Conservation (phyloP, 2,329 filamentous ascomycete species). For the Ambrosiella xylebori region DNA sequence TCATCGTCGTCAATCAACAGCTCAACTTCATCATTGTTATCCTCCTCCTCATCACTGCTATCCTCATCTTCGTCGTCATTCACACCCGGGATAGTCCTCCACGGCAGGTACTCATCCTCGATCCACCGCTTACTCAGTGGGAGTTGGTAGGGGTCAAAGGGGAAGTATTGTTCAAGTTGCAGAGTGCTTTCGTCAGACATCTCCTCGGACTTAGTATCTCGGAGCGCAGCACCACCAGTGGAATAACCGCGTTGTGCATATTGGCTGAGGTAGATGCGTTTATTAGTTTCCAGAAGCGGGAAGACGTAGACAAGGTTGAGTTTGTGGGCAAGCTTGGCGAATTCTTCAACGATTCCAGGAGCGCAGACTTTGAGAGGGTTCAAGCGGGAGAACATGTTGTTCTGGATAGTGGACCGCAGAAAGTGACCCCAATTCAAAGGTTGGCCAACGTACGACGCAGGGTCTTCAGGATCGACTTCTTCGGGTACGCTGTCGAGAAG, state of each 20-base stretch:
- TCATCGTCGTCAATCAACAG: slow-evolving; percentile 32
- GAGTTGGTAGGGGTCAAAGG: slow-evolving; percentile 90
- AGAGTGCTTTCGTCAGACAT: slow-evolving; percentile 52
- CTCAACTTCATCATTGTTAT: slow-evolving; percentile 23
- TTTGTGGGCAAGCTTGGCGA: slow-evolving; percentile 72
- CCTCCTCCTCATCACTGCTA: slow-evolving; percentile 32
- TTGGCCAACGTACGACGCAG: slow-evolving; percentile 42
- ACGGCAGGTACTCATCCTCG: slow-evolving; percentile 65
- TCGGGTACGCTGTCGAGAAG: slow-evolving; percentile 49
- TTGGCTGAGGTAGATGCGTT: slow-evolving; percentile 64
- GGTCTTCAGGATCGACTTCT: slow-evolving; percentile 44
- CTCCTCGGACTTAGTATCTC: slow-evolving; percentile 11
- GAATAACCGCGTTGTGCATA: slow-evolving; percentile 40
- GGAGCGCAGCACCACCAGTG: slow-evolving; percentile 28
- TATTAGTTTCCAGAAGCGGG: slow-evolving; percentile 77
- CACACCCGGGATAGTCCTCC: slow-evolving; percentile 57
- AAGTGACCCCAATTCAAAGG: slow-evolving; percentile 64
- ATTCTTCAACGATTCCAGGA: slow-evolving; percentile 76
- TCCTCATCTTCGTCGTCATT: slow-evolving; percentile 40
- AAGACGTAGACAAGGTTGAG: slow-evolving; percentile 82
- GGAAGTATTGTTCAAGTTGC: slow-evolving; percentile 86
- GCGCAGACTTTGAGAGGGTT: slow-evolving; percentile 94
- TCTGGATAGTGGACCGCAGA: slow-evolving; percentile 55
- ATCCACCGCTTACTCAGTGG: slow-evolving; percentile 80
- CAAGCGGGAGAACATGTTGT: slow-evolving; percentile 70